Percentiles rank a stretch among this genome's conserved stretches.
phyloP scores from a whole-genome alignment of 1,139 yeast species.

The Chernovozyma sophiae-reginae region DNA sequence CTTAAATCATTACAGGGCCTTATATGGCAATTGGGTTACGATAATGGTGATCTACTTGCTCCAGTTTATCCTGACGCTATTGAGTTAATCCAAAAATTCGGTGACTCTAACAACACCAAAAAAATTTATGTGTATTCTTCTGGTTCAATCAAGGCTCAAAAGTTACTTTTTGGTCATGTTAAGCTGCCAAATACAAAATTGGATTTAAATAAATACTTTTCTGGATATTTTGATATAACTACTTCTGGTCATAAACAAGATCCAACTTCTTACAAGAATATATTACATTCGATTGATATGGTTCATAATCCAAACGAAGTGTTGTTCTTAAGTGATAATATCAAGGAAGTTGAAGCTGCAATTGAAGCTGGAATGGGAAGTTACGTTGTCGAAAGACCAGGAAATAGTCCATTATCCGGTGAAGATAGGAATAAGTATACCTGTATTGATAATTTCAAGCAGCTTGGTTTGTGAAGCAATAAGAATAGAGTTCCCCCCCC shows the following conservation, averaged over 20 bases:
- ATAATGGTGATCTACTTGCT: constrained; percentile 66
- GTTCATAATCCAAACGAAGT: constrained; percentile 26
- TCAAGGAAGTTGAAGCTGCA: constrained; percentile 70
- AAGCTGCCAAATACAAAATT: constrained; percentile 20
- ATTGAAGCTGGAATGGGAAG: constrained; percentile 58
- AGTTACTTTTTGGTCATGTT: constrained; percentile 67
- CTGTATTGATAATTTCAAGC: constrained; percentile 17
- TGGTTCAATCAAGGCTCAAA: constrained; percentile 88
- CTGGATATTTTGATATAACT: constrained; percentile 79
- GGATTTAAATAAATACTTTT: constrained; percentile 52
- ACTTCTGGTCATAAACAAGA: constrained; percentile 76
- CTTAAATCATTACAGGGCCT: constrained; percentile 79
- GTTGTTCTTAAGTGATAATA: constrained; percentile 74
- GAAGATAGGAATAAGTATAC: constrained; percentile 21
- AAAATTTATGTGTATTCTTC: constrained; percentile 77
- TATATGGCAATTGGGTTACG: constrained; percentile 80
- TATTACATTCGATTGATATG: constrained; percentile 44
- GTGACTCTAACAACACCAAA: constrained; percentile 12
- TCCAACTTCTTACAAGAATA: constrained; percentile 52
- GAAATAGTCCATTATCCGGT: constrained; percentile 55
- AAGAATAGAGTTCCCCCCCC: too few species aligned
- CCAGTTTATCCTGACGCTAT: constrained; percentile 78
- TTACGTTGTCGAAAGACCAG: constrained; percentile 65
- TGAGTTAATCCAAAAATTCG: constrained; percentile 43
- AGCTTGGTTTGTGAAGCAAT: constrained; percentile 3